These are phyloP conservation scores for Bromus sterilis DNA, from an alignment of 176 grass and related monocot species.

Conservation along the genomic window DNA sequence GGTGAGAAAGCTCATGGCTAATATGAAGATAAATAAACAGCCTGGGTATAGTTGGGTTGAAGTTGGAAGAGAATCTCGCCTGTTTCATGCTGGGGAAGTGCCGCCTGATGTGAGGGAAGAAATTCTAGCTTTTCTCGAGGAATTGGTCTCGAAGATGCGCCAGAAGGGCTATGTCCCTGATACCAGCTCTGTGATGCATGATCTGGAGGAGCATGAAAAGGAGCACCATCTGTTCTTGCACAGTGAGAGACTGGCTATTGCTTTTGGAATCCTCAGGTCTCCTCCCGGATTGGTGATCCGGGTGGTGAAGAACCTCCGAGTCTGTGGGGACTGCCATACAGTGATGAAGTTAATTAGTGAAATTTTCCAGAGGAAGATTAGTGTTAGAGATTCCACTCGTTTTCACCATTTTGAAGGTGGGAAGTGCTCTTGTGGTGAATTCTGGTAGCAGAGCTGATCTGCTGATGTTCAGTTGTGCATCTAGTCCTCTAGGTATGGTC, in stretches of 20 bases:
- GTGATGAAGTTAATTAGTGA: slow-evolving; percentile 65
- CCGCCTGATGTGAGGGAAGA: slow-evolving; percentile 51
- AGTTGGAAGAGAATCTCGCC: slow-evolving; percentile 45
- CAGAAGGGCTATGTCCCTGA: slow-evolving; percentile 83
- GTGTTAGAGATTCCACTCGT: slow-evolving; percentile 54
- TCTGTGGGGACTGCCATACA: slow-evolving; percentile 63
- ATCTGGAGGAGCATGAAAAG: slow-evolving; percentile 91
- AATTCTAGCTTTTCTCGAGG: slow-evolving; percentile 48
- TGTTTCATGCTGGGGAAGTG: slow-evolving; percentile 65
- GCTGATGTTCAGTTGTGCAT: slow-evolving; percentile 15
- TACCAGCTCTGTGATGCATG: slow-evolving; percentile 84
- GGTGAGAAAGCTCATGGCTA: slow-evolving; percentile 54
- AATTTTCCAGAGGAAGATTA: slow-evolving; percentile 45
- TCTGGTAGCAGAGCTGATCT: slow-evolving; percentile 48
- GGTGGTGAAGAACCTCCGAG: slow-evolving; percentile 64
- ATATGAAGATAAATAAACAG: slow-evolving; percentile 55
- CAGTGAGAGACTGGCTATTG: slow-evolving; percentile 85
- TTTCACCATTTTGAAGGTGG: slow-evolving; percentile 67
- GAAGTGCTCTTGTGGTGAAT: slow-evolving; percentile 67
- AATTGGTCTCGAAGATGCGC: slow-evolving; percentile 49
- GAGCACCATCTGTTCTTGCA: slow-evolving; percentile 74
- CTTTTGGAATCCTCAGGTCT: slow-evolving; percentile 68
- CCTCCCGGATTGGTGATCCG: slow-evolving; percentile 54
- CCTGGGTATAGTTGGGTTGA: slow-evolving; percentile 78
- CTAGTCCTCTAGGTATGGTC: not conserved